phyloP scores from a whole-genome alignment of 106 monocot genomes.

The Cymbidium sinense region DNA sequence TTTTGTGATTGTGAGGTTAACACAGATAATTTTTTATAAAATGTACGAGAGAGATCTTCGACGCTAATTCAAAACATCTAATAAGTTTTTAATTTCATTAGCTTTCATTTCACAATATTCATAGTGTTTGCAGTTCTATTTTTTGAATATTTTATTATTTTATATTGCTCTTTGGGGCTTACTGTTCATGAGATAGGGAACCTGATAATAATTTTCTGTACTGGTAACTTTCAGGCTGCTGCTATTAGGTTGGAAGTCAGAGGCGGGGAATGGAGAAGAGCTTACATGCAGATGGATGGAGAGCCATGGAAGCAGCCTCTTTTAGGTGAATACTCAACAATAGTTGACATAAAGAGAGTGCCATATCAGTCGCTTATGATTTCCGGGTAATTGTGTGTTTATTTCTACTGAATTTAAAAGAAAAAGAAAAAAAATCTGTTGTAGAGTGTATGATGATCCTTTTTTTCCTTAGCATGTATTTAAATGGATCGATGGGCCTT shows the following conservation, averaged over 20 bases:
- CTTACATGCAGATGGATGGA: constrained; percentile 92
- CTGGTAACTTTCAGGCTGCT: constrained; percentile 43
- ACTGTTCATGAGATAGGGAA: not conserved
- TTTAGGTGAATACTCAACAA: constrained; percentile 40
- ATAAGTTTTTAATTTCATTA: too few relatives aligned
- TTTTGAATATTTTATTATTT: too few relatives aligned
- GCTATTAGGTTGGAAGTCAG: constrained; percentile 81
- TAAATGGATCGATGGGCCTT: not conserved
- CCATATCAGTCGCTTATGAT: constrained; percentile 64
- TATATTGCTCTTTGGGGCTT: too few relatives aligned
- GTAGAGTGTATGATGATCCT: not conserved
- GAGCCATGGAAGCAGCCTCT: constrained; percentile 97
- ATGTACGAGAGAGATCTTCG: too few relatives aligned
- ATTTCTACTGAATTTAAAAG: not conserved
- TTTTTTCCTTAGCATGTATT: not conserved
- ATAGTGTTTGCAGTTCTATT: too few relatives aligned
- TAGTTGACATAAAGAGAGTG: constrained; percentile 74
- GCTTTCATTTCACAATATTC: too few relatives aligned
- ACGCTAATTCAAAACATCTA: too few relatives aligned
- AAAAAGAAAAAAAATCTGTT: not conserved
- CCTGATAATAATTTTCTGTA: not conserved
- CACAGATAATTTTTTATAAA: too few relatives aligned
- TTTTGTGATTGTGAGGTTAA: too few relatives aligned
- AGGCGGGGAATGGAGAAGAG: constrained; percentile 67
- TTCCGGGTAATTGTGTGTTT: constrained; percentile 18